Base-by-base conservation (phyloP, 129 eudicot genomes). In the Calendula officinalis region DNA sequence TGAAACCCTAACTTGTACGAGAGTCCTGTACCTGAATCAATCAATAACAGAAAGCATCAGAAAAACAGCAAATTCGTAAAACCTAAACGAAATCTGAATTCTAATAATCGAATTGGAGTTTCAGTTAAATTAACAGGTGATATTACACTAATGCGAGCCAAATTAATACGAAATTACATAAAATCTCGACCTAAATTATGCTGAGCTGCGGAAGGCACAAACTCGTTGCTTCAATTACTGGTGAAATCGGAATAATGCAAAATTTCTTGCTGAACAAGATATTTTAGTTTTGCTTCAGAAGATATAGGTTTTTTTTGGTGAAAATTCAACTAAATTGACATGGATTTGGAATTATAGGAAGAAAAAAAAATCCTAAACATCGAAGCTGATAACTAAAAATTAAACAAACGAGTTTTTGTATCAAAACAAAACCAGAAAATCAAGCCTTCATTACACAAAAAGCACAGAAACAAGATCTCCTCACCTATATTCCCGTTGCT, bases 1-100 rank as follows among this genome's bases (percentile, higher is more conserved):
- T 58, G 56, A 54, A 54, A 68, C 64, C 61, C 67, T 62, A 72
- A 57, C 60, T 53, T 64, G 43, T 11, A 43, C 16, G 16, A 63
- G 48, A 44, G 45, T 17, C 59, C 15, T 63, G 54, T 15, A 35
- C 9, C 41, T 58, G 1, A 46, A 64, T 55, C 17, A n/a, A n/a
- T n/a, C n/a, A 8, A n/a, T n/a, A n/a, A n/a, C n/a, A n/a, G n/a
- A n/a, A n/a, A n/a, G n/a, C n/a, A n/a, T n/a, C n/a, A n/a, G n/a
- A n/a, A n/a, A n/a, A n/a, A n/a, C 33, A 54, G 39, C 63, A 54
- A 10, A 53, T 8, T 17, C 35, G 8, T 49, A 51, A 47, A 49
- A 60, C 41, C 44, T 60, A 70, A 60, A 70, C 61, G 61, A 60
- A 60, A 60, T 60, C 68, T 22, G 35, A 30, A 49, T n/a, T 37